Conservation (phyloP, 2,329 filamentous ascomycete species). For the Colletotrichum sp. region DNA sequence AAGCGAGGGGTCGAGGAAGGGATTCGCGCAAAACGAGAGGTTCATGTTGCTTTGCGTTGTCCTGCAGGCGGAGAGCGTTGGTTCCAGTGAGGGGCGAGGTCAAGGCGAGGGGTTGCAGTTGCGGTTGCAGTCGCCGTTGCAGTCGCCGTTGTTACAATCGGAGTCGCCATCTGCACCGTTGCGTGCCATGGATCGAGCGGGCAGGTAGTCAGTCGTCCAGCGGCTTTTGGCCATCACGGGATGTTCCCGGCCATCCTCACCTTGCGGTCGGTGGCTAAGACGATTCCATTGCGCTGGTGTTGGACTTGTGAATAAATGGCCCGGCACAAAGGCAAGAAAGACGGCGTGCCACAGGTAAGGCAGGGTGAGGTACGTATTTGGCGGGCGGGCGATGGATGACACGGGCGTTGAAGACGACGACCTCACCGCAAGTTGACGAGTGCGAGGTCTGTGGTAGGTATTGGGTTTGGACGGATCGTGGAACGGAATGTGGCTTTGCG, state of each 20-base stretch:
- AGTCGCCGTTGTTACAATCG: not conserved
- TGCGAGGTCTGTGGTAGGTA: not conserved
- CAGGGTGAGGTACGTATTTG: not conserved
- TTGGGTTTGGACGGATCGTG: not conserved
- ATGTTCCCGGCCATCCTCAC: not conserved
- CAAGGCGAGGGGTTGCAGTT: not conserved
- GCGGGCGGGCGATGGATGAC: not conserved
- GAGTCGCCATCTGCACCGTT: not conserved
- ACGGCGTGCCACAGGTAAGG: not conserved
- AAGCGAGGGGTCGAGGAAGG: not conserved
- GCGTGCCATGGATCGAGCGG: not conserved
- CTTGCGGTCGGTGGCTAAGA: slow-evolving; percentile 1
- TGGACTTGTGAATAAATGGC: not conserved
- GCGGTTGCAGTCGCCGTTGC: not conserved
- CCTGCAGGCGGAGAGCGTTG: not conserved
- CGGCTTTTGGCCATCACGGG: not conserved
- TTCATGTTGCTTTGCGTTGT: not conserved
- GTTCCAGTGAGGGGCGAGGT: not conserved
- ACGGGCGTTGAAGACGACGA: not conserved
- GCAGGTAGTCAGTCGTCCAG: too few relatives aligned
- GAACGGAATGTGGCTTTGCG: not conserved
- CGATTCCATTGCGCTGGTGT: not conserved
- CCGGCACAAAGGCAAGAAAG: not conserved
- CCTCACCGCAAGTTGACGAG: not conserved
- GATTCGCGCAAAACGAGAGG: not conserved